Conservation (phyloP, 345 rosid species). For the Eucalyptus viminalis region DNA sequence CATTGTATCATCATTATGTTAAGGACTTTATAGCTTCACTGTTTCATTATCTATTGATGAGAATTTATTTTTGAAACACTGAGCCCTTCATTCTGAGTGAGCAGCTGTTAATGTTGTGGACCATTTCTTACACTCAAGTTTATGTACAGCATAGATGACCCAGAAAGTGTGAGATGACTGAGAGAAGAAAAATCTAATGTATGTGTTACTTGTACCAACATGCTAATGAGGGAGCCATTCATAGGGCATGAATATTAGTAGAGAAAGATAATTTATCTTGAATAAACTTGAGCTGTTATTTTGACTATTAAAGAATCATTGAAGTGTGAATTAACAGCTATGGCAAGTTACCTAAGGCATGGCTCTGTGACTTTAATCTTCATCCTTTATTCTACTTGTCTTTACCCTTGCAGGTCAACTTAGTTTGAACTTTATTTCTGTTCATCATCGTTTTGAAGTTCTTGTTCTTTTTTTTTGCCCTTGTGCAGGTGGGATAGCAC, state of each 20-base stretch:
- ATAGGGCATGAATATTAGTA: not conserved
- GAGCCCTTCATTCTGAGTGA: not conserved
- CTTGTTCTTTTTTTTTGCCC: not conserved
- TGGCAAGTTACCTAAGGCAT: not conserved
- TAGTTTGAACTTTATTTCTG: not conserved
- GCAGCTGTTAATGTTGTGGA: not conserved
- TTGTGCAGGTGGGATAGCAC: conserved; percentile 97
- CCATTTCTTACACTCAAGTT: not conserved
- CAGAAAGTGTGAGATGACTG: not conserved
- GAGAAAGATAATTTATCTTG: not conserved
- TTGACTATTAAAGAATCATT: not conserved
- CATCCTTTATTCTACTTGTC: not conserved
- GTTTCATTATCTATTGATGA: not conserved
- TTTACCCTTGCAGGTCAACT: not conserved
- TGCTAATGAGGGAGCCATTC: not conserved
- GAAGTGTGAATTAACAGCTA: not conserved
- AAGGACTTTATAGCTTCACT: not conserved
- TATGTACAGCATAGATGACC: not conserved
- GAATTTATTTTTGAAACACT: not conserved
- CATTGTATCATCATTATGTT: not conserved
- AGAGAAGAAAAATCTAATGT: not conserved
- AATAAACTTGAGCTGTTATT: not conserved
- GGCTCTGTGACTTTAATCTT: not conserved
- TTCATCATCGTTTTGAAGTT: not conserved
- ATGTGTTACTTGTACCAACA: not conserved